Percentiles rank a stretch among this genome's conserved stretches.
Evolutionary conservation across 352 stramenopile species (phyloP).

Genomic region (Stramenopiles sp.): DNA sequence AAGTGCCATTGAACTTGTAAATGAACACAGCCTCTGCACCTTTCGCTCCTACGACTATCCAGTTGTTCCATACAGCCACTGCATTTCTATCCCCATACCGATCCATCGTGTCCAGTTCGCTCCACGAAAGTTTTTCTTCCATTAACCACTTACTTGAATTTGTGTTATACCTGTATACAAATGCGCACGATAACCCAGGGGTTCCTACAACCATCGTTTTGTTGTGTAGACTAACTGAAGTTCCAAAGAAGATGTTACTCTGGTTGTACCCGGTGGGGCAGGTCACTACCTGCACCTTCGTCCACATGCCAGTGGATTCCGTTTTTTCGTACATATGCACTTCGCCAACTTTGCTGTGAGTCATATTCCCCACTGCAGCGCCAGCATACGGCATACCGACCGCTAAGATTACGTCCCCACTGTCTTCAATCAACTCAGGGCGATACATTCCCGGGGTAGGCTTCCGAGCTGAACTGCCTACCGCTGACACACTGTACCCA

Average conservation of each 20-base stretch:
- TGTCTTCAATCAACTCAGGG: not conserved
- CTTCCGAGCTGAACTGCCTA: not conserved
- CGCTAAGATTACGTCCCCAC: not conserved
- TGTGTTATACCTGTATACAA: not conserved
- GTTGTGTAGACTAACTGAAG: not conserved
- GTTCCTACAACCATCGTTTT: not conserved
- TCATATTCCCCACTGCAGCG: not conserved
- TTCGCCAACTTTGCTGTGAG: not conserved
- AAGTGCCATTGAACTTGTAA: constrained; percentile 18
- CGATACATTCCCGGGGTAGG: not conserved
- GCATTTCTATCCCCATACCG: constrained; percentile 22
- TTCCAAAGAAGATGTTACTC: not conserved
- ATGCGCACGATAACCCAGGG: not conserved
- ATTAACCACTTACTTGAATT: not conserved
- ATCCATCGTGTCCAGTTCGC: not conserved
- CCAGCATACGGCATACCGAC: not conserved
- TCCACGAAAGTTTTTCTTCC: not conserved
- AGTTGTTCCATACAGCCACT: constrained; percentile 52
- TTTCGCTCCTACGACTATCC: constrained; percentile 63
- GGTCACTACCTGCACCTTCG: not conserved
- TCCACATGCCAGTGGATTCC: not conserved
- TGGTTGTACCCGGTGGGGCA: not conserved
- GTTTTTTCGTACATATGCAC: not conserved
- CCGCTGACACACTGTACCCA: not conserved
- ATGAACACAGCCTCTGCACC: constrained; percentile 35